Evolutionary conservation across 306 rosid species (phyloP), one percentile per base, ranked within the genome.

Genomic region (Acacia confusa): DNA sequence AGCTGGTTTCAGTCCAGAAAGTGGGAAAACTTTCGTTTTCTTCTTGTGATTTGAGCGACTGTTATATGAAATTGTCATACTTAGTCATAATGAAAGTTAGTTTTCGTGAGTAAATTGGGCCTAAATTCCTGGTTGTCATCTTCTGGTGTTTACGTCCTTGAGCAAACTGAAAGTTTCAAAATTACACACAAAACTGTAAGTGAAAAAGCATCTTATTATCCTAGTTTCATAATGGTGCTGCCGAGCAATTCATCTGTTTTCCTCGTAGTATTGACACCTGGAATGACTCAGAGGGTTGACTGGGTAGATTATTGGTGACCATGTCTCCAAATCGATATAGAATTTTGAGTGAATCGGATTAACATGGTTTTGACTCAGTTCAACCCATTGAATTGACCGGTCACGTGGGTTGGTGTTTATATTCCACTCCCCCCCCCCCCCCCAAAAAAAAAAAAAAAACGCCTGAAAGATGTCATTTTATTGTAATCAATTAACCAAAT

Each of bases 1-100:
- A 77, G 74, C 82, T 78, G 81, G 88, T 82, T 85, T 92, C 83
- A 79, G 93, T 87, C 9, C 86, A 81, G 82, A 79, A 81, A 82
- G 78, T 76, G 81, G 45, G 64, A 83, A 83, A 88, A 85, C 78
- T 85, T 74, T 38, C 38, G 52, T 70, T 79, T 50, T 48, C 36
- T 83, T 61, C 4, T 77, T 76, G 76, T 66, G 48, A 75, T 4
- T 16, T 17, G 22, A 17, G 22, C 22, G 61, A 10, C 47, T 77
- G 20, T 22, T 28, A 74, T 17, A 40, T 78, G 38, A n/a, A 40
- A 41, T 70, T 72, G 16, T 60, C 17, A 72, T 28, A 48, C 64
- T 60, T 22, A 74, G 53, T 44, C 36, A 24, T 4, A 78, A 53
- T 43, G 44, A 34, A 41, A 68, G 25, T 20, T 20, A 61, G 82